These are phyloP conservation scores for Paraurostyla sp. DNA, from an alignment of 73 alveolate genomes.

Conservation along the genomic window DNA sequence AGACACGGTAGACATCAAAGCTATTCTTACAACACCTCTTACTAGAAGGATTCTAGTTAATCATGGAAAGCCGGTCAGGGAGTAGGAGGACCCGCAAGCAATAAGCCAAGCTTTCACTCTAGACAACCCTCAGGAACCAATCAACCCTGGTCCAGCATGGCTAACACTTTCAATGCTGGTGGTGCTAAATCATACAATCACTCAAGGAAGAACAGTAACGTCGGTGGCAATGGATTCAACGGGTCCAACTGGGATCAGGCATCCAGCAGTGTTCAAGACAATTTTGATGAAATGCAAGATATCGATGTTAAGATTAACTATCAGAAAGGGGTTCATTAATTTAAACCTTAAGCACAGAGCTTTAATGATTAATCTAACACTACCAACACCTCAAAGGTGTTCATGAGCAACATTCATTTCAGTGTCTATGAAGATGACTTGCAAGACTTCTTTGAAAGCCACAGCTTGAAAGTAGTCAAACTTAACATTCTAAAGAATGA, in stretches of 20 bases:
- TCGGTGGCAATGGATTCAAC: neutral
- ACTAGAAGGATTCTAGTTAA: too few species aligned
- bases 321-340: neutral
- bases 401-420: conserved; percentile 8
- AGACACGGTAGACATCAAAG: too few species aligned
- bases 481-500: neutral
- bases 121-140: neutral
- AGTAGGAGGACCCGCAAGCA: too few species aligned
- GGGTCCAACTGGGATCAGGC: neutral
- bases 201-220: conserved; percentile 9
- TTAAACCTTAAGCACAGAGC: neutral
- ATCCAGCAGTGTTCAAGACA: neutral
- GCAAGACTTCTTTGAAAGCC: neutral
- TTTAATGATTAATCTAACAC: neutral
- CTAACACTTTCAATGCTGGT: neutral
- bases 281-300: neutral
- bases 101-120: conserved; percentile 30
- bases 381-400: neutral
- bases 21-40: too few species aligned
- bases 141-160: too few species aligned
- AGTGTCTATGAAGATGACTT: conserved; percentile 11
- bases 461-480: neutral
- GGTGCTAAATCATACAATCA: neutral
- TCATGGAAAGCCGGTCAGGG: too few species aligned
- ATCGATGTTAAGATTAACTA: conserved; percentile 20